Conservation (phyloP, 2,329 filamentous ascomycete species). For the Myotisia sp. region DNA sequence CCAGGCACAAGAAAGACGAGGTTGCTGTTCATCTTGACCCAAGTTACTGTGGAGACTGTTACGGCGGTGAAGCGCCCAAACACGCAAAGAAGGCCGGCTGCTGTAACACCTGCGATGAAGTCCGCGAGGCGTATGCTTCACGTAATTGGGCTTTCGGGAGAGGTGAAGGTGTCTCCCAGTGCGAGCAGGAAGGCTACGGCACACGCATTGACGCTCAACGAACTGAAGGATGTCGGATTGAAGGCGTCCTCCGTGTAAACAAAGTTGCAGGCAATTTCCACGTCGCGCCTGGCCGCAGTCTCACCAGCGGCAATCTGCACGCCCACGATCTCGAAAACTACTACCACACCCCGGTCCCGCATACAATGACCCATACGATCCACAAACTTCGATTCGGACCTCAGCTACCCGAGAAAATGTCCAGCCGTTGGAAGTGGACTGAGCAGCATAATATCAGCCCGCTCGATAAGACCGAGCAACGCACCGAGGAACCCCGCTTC, state of each 20-base stretch:
- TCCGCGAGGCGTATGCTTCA: constrained; percentile 81
- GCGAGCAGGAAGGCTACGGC: constrained; percentile 82
- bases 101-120: constrained; percentile 95
- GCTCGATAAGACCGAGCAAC: constrained; percentile 64
- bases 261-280: constrained; percentile 99
- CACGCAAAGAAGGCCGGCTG: constrained; percentile 69
- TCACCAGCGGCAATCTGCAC: constrained; percentile 93
- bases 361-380: constrained; percentile 80
- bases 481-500: constrained; percentile 65
- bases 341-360: constrained; percentile 57
- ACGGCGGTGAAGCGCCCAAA: constrained; percentile 61
- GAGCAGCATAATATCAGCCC: constrained; percentile 80
- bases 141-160: constrained; percentile 88
- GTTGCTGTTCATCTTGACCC: constrained; percentile 68
- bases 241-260: constrained; percentile 85
- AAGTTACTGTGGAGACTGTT: constrained; percentile 84
- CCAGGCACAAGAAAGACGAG: constrained; percentile 53
- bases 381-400: constrained; percentile 88
- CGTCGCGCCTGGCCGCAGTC: constrained; percentile 86
- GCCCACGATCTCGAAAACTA: constrained; percentile 96
- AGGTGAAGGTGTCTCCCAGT: constrained; percentile 88
- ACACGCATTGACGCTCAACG: constrained; percentile 79
- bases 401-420: constrained; percentile 61
- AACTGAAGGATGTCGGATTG: constrained; percentile 83
- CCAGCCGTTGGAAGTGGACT: constrained; percentile 54